Percentiles rank a stretch among this genome's conserved stretches.
phyloP scores from a whole-genome alignment of 1,284 basidiomycete species.

The Tremellales sp. region DNA sequence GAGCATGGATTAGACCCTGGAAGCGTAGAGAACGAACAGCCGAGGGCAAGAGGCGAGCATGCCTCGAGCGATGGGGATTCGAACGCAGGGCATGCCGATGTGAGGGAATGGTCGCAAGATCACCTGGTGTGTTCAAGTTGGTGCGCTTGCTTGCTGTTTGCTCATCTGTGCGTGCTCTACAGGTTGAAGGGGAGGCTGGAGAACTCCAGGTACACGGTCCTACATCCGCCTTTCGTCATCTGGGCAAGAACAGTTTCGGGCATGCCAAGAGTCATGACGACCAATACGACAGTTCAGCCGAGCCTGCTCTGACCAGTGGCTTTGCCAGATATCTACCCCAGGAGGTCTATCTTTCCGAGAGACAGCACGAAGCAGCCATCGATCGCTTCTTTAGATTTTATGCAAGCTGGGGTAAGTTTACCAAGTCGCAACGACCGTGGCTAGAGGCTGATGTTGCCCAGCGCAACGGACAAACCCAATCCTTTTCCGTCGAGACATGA shows the following conservation, averaged over 20 bases:
- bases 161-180: too few species aligned
- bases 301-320: conserved; percentile 4
- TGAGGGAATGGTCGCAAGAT: conserved; percentile 8
- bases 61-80: conserved; percentile 11
- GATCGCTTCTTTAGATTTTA: conserved; percentile 35
- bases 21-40: conserved; percentile 10
- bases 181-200: conserved; percentile 12
- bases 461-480: conserved; percentile 9
- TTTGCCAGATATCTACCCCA: conserved; percentile 12
- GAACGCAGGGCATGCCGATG: not conserved
- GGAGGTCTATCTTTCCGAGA: conserved; percentile 16
- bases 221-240: conserved; percentile 10
- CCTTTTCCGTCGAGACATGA: conserved; percentile 22
- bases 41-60: not conserved
- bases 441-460: too few species aligned
- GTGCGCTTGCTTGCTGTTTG: too few species aligned
- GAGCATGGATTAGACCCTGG: conserved; percentile 10
- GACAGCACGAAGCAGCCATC: conserved; percentile 22
- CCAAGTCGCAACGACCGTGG: too few species aligned
- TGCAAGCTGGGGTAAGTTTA: conserved; percentile 24
- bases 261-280: conserved; percentile 4
- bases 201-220: conserved; percentile 16
- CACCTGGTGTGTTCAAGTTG: too few species aligned
- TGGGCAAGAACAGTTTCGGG: conserved; percentile 3
- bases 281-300: not conserved